Conservation (phyloP, 2,329 filamentous ascomycete genomes). For the Exophiala sideris region DNA sequence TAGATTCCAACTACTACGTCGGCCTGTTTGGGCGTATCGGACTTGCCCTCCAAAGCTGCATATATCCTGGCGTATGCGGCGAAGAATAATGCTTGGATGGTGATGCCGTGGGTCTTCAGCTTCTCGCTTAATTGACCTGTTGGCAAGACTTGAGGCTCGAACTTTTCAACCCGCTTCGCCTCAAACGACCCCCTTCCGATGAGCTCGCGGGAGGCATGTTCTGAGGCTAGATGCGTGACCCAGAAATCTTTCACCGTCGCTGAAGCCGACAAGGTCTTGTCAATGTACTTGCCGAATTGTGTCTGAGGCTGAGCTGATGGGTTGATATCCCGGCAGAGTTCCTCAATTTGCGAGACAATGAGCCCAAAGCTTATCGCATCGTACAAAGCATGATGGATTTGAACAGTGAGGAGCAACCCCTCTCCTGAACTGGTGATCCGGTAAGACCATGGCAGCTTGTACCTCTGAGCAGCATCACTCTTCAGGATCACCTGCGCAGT, state of each 20-base stretch:
- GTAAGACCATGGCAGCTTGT: slow-evolving; percentile 17
- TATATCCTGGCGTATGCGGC: slow-evolving; percentile 63
- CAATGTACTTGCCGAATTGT: slow-evolving; percentile 27
- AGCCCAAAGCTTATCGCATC: slow-evolving; percentile 74
- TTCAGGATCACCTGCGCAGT: slow-evolving; percentile 21
- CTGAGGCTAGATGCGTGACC: slow-evolving; percentile 37
- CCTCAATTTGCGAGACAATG: slow-evolving; percentile 55
- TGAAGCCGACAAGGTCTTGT: background rate
- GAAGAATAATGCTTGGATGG: slow-evolving; percentile 71
- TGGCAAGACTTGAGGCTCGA: slow-evolving; percentile 46
- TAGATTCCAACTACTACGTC: slow-evolving; percentile 71
- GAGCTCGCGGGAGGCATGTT: slow-evolving; percentile 1
- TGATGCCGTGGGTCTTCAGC: slow-evolving; percentile 56
- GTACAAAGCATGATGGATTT: slow-evolving; percentile 83
- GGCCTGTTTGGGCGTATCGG: background rate
- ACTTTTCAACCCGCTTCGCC: slow-evolving; percentile 38
- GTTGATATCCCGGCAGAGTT: slow-evolving; percentile 37
- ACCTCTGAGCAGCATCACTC: slow-evolving; percentile 15
- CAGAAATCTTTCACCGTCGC: slow-evolving; percentile 39
- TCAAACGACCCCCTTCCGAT: slow-evolving; percentile 13
- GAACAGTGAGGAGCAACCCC: slow-evolving; percentile 44
- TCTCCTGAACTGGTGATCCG: background rate
- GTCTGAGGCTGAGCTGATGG: slow-evolving; percentile 22
- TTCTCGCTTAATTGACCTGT: slow-evolving; percentile 40
- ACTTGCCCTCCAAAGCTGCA: slow-evolving; percentile 33